Conservation (phyloP, 179 eudicot species). For the Patellifolia procumbens region DNA sequence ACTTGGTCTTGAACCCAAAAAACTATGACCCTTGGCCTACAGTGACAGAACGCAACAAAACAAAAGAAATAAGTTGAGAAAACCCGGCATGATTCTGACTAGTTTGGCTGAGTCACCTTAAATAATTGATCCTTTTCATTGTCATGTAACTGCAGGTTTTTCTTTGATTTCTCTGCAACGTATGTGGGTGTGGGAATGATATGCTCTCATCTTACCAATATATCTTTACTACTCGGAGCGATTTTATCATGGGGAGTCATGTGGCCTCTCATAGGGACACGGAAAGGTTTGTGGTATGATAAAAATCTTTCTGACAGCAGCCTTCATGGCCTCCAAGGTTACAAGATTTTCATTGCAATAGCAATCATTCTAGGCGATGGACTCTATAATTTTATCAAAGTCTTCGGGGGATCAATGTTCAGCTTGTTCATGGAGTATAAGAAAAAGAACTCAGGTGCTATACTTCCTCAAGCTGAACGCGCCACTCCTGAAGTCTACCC, state of each 20-base stretch:
- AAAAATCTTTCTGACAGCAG: conserved; percentile 24
- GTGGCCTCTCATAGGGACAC: conserved; percentile 69
- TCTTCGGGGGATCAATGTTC: conserved; percentile 41
- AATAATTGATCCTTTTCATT: neutral
- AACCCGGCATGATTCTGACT: too few relatives aligned
- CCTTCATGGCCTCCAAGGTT: conserved; percentile 67
- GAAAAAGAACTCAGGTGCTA: conserved; percentile 23
- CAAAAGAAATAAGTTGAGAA: too few relatives aligned
- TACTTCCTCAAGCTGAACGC: conserved; percentile 45
- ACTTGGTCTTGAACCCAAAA: too few relatives aligned
- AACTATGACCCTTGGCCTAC: too few relatives aligned
- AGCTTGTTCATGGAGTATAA: conserved; percentile 50
- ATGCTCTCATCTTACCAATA: conserved; percentile 64
- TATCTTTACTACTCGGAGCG: conserved; percentile 69
- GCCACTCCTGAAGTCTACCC: conserved; percentile 14
- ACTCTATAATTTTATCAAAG: conserved; percentile 46
- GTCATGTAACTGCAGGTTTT: conserved; percentile 49
- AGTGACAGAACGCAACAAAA: too few relatives aligned
- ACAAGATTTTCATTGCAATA: conserved; percentile 61
- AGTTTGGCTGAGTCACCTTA: too few relatives aligned
- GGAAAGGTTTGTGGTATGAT: conserved; percentile 59
- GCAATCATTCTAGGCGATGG: conserved; percentile 61
- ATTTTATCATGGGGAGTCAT: conserved; percentile 77
- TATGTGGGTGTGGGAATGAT: conserved; percentile 93
- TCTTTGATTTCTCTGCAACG: conserved; percentile 78